Conservation (phyloP, 768 basidiomycete genomes). For the Russula lepida region DNA sequence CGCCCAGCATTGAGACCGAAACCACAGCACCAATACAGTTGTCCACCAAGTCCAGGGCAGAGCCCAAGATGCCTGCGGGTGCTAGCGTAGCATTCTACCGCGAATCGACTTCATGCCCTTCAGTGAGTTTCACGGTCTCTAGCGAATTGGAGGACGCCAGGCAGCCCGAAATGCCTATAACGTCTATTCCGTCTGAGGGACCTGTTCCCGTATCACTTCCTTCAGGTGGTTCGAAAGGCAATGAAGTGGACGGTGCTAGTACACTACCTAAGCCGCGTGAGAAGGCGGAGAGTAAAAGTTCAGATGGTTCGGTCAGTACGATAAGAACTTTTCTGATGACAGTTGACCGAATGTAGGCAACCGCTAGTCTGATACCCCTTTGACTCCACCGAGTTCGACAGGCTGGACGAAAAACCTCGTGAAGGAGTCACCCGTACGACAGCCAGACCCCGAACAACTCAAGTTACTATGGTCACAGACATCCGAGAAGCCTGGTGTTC, state of each 20-base stretch:
- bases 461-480: conserved; percentile 81
- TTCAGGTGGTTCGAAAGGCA: neutral
- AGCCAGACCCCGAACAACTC: conserved; percentile 75
- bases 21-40: conserved; percentile 25
- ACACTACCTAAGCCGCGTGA: conserved; percentile 27
- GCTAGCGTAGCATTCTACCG: conserved; percentile 69
- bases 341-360: conserved; percentile 10
- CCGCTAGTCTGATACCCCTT: conserved; percentile 38
- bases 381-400: conserved; percentile 48
- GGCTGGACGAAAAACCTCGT: conserved; percentile 45
- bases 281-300: conserved; percentile 42
- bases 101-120: conserved; percentile 41
- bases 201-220: neutral
- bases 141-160: conserved; percentile 56
- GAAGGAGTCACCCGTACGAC: conserved; percentile 62
- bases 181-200: conserved; percentile 6
- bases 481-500: conserved; percentile 57
- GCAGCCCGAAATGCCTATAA: neutral
- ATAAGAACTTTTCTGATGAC: neutral
- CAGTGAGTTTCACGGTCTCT: conserved; percentile 68
- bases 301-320: conserved; percentile 47
- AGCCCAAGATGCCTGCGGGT: conserved; percentile 65
- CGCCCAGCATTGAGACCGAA: conserved; percentile 30
- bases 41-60: conserved; percentile 39
- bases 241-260: neutral